phyloP scores from a whole-genome alignment of 176 grass and related monocot species.

The Tuctoria greenei region DNA sequence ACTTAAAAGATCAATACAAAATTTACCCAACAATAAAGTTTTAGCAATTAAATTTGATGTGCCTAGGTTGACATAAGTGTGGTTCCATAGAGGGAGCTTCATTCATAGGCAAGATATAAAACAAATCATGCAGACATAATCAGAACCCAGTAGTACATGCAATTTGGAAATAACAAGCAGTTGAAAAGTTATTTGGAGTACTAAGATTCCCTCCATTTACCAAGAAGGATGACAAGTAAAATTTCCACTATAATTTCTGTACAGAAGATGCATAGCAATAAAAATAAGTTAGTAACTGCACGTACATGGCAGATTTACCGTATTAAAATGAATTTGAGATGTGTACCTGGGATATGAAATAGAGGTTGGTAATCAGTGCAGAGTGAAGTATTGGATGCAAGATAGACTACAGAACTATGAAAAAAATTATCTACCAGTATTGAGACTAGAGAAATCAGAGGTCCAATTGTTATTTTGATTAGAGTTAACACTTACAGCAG shows the following conservation, averaged over 20 bases:
- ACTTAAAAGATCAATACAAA: too few species aligned
- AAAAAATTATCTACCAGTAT: not conserved
- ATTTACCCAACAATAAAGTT: too few species aligned
- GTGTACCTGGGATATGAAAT: slow-evolving; percentile 89
- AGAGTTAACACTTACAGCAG: slow-evolving; percentile 62
- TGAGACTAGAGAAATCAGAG: not conserved
- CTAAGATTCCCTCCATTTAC: slow-evolving; percentile 90
- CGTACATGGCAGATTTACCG: not conserved
- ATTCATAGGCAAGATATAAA: too few species aligned
- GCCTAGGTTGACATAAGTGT: too few species aligned
- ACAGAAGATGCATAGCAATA: slow-evolving; percentile 62
- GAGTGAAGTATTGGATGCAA: slow-evolving; percentile 55
- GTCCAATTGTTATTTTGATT: not conserved
- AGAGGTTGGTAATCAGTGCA: slow-evolving; percentile 88
- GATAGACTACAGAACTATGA: not conserved
- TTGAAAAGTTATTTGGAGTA: slow-evolving; percentile 36
- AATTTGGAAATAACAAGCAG: too few species aligned
- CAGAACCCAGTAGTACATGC: too few species aligned
- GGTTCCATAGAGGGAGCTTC: too few species aligned
- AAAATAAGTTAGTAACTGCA: slow-evolving; percentile 28
- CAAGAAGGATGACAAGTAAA: slow-evolving; percentile 86
- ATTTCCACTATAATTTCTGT: slow-evolving; percentile 88
- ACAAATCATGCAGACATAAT: too few species aligned
- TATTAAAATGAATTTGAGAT: not conserved
- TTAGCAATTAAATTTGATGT: too few species aligned